Evolutionary conservation across 805 yeast species (phyloP).

Genomic region (Ogataea haglerorum): DNA sequence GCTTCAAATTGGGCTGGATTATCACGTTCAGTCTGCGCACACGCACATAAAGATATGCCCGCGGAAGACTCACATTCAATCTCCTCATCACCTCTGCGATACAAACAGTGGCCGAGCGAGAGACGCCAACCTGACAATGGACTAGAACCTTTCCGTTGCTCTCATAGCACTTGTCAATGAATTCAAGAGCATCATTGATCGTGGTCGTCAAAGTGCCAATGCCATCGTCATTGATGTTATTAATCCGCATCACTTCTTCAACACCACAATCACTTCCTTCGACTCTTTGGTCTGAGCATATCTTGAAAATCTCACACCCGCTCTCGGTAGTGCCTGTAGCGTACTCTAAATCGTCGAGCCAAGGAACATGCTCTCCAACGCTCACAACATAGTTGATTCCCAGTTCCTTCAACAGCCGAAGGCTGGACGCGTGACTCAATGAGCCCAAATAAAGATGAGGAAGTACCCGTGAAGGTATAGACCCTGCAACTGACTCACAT

Average conservation of each 20-base stretch:
- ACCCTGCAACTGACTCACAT: constrained; percentile 43
- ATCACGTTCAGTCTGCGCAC: constrained; percentile 87
- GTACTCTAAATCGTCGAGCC: constrained; percentile 44
- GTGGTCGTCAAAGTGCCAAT: constrained; percentile 68
- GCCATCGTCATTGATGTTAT: constrained; percentile 86
- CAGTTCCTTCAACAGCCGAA: constrained; percentile 56
- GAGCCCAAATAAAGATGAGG: constrained; percentile 87
- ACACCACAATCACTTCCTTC: constrained; percentile 32
- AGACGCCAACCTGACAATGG: constrained; percentile 95
- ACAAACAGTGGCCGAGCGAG: constrained; percentile 91
- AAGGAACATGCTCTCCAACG: constrained; percentile 76
- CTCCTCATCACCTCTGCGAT: constrained; percentile 93
- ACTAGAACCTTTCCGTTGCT: constrained; percentile 58
- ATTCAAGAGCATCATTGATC: constrained; percentile 60
- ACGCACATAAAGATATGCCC: constrained; percentile 85
- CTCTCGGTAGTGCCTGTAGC: constrained; percentile 19
- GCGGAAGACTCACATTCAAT: constrained; percentile 58
- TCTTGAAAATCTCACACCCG: constrained; percentile 29
- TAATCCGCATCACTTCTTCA: constrained; percentile 55
- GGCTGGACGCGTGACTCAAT: constrained; percentile 72
- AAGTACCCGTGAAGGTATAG: constrained; percentile 79
- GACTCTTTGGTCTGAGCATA: constrained; percentile 19
- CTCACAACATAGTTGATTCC: constrained; percentile 75
- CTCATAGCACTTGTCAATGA: constrained; percentile 53
- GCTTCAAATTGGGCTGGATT: constrained; percentile 88